Base-by-base conservation (phyloP, 768 basidiomycete species). In the Scleroderma citrinum region DNA sequence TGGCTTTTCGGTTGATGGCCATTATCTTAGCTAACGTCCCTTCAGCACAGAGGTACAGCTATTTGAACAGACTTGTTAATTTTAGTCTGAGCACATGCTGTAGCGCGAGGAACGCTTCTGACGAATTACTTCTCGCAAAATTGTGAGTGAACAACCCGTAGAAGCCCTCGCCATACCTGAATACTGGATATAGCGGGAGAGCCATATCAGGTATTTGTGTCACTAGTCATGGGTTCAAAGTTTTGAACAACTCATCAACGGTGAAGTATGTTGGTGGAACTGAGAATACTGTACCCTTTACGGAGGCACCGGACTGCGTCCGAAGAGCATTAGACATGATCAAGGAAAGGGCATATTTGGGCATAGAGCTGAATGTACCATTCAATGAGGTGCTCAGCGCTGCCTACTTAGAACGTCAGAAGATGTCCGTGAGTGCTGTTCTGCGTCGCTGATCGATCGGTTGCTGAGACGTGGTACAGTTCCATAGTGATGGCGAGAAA, bases 51-150 rank as follows among this genome's bases (percentile, higher is more conserved):
- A 75, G 80, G 86, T 87, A 68, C 47, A 57, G 43, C 24, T 0
- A 6, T 17, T 36, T 37, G 40, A 23, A 21, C 24, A 23, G 16
- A 41, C 36, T n/a, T 36, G 8, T 32, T 54, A 36, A 43, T 34
- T 21, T 5, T 24, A 32, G 32, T 51, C 56, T 17, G 59, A 32
- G 34, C 24, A 38, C 35, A 47, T 46, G 49, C 52, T 48, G 20
- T 48, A 90, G 87, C 79, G 56, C 79, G 86, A 36, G 88, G 88
- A 7, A 62, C 73, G 3, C 65, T 90, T 3, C 67, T 91, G 43
- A 84, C 88, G 5, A 85, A 87, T 58, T 91, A 91, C 58, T 91
- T 91, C 57, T 90, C 88, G 13, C 88, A 91, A 55, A 91, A 91
- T 50, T 80, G 88, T 87, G 60, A 60, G 81, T 66, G 17, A 46